Conservation (phyloP, 2,329 filamentous ascomycete genomes). For the Apiospora koreana region DNA sequence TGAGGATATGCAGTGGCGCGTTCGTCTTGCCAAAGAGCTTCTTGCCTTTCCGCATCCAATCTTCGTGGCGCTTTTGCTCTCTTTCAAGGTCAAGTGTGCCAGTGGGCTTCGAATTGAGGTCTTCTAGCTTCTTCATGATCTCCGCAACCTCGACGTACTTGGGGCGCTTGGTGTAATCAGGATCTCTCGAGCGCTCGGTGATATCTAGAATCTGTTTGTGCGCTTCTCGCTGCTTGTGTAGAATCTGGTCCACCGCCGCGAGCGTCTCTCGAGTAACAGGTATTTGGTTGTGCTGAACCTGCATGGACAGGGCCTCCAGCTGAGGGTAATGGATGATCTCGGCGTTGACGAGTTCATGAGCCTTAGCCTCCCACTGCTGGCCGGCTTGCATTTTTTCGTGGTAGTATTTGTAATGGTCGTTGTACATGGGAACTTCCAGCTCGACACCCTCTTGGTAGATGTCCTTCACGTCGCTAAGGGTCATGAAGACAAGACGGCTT, state of each 20-base stretch:
- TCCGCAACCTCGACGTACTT: constrained; percentile 89
- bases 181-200: constrained; percentile 73
- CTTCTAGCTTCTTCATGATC: constrained; percentile 82
- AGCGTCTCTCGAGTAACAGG: constrained; percentile 84
- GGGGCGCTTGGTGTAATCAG: constrained; percentile 77
- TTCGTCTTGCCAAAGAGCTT: constrained; percentile 98
- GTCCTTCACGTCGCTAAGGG: constrained; percentile 75
- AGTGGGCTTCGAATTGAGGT: constrained; percentile 87
- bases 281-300: constrained; percentile 69
- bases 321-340: constrained; percentile 93
- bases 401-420: constrained; percentile 77
- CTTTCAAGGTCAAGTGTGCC: constrained; percentile 93
- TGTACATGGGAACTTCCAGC: constrained; percentile 75
- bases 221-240: constrained; percentile 94
- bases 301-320: constrained; percentile 84
- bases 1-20: constrained; percentile 92
- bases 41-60: constrained; percentile 99
- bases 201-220: constrained; percentile 85
- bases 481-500: constrained; percentile 65
- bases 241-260: constrained; percentile 81
- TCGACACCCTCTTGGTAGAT: constrained; percentile 77
- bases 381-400: constrained; percentile 76
- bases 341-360: constrained; percentile 87
- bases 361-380: constrained; percentile 89
- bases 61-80: constrained; percentile 91